phyloP scores from a whole-genome alignment of 2,329 filamentous ascomycete species.

The Pyrenophora graminea region DNA sequence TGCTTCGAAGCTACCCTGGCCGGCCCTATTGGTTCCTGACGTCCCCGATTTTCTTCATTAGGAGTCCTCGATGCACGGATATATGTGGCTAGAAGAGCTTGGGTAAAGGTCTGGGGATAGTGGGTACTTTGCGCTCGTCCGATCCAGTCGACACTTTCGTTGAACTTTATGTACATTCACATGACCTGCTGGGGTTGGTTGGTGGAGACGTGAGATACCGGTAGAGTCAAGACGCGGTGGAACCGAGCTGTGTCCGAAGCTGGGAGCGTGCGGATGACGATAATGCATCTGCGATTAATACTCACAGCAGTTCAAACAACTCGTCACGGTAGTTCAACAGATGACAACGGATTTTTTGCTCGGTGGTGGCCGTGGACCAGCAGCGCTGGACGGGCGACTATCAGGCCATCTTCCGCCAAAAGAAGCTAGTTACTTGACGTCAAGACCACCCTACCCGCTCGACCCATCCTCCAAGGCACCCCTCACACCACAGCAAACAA shows the following conservation, averaged over 20 bases:
- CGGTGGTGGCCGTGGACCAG: slow-evolving; percentile 8
- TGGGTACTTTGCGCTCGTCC: slow-evolving; percentile 30
- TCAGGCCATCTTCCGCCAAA: slow-evolving; percentile 31
- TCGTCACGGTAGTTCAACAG: background rate
- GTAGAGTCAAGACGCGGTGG: background rate
- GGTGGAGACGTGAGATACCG: slow-evolving; percentile 4
- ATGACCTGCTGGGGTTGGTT: slow-evolving; percentile 10
- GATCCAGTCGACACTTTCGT: slow-evolving; percentile 17
- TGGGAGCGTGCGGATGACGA: background rate
- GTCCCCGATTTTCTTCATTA: slow-evolving; percentile 1
- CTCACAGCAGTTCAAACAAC: background rate
- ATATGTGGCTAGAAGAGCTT: slow-evolving; percentile 16
- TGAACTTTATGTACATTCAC: slow-evolving; percentile 16
- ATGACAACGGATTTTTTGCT: background rate
- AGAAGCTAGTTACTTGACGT: slow-evolving; percentile 19
- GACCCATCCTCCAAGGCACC: slow-evolving; percentile 15
- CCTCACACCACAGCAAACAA: slow-evolving; percentile 31
- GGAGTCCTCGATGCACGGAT: slow-evolving; percentile 8
- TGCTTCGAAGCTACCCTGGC: background rate
- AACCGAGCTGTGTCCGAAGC: slow-evolving; percentile 2
- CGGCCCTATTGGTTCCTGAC: slow-evolving; percentile 12
- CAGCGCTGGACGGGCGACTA: slow-evolving; percentile 15
- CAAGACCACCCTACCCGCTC: slow-evolving; percentile 24
- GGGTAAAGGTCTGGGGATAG: slow-evolving; percentile 14
- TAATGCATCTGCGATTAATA: background rate